Conservation (phyloP, 768 basidiomycete species). For the Trametes punicea region DNA sequence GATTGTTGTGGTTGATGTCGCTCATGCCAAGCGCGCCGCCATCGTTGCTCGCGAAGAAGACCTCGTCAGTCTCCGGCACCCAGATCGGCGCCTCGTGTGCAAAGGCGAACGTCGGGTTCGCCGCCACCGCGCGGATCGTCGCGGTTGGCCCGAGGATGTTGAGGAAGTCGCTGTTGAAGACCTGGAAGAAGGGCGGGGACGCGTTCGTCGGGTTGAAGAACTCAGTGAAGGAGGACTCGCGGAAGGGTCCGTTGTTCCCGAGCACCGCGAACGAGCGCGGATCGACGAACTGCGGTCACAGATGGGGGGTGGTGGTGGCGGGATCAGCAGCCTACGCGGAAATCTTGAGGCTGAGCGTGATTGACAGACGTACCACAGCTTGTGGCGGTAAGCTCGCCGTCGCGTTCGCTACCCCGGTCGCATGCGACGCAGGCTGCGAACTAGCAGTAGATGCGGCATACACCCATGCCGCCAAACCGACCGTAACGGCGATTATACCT, state of each 20-base stretch:
- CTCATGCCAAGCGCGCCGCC: slow-evolving; percentile 64
- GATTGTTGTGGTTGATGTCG: slow-evolving; percentile 60
- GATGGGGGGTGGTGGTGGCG: background rate
- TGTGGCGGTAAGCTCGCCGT: slow-evolving; percentile 10
- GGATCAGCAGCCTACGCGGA: background rate
- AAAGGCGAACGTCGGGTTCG: slow-evolving; percentile 60
- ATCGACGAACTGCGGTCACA: slow-evolving; percentile 43
- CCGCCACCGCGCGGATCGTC: slow-evolving; percentile 56
- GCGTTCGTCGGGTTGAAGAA: slow-evolving; percentile 62
- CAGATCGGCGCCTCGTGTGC: slow-evolving; percentile 81
- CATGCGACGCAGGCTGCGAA: background rate
- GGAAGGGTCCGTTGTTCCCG: slow-evolving; percentile 39
- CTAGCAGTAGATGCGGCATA: background rate
- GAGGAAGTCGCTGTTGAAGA: slow-evolving; percentile 54
- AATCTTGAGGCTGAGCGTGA: background rate
- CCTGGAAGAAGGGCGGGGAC: slow-evolving; percentile 57
- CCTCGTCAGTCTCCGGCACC: slow-evolving; percentile 60
- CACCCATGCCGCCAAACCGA: slow-evolving; percentile 6
- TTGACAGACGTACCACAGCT: slow-evolving; percentile 14
- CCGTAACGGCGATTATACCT: background rate
- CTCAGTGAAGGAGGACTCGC: slow-evolving; percentile 30
- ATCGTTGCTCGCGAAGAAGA: slow-evolving; percentile 71
- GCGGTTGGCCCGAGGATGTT: slow-evolving; percentile 54
- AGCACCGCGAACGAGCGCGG: slow-evolving; percentile 52
- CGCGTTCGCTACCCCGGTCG: background rate